Evolutionary conservation across 192 early-diverging fungal genomes (phyloP).

Genomic region (Paraglomus brasilianum): DNA sequence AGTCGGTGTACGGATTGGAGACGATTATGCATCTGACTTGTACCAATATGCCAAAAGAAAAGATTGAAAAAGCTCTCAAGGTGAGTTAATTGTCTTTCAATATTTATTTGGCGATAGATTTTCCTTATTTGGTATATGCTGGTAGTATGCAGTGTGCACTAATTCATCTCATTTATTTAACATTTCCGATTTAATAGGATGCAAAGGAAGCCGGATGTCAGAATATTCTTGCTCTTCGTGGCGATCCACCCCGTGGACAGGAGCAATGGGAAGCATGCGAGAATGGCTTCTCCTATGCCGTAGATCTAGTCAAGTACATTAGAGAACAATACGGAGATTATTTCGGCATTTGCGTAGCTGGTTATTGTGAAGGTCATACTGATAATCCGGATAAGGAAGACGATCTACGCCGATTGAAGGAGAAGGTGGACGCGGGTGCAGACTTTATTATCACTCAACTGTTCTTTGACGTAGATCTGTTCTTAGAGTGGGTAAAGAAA

Average conservation of each 20-base stretch:
- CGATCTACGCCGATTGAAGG: conserved; percentile 79
- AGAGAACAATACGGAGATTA: conserved; percentile 82
- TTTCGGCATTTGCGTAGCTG: conserved; percentile 98
- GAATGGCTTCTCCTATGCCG: conserved; percentile 77
- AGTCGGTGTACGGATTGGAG: conserved; percentile 89
- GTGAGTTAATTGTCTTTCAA: conserved; percentile 26
- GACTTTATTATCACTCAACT: conserved; percentile 96
- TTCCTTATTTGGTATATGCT: not conserved
- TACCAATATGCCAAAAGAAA: conserved; percentile 92
- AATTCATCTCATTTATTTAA: not conserved
- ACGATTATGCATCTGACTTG: conserved; percentile 97
- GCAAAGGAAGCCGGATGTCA: conserved; percentile 87
- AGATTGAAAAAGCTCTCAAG: conserved; percentile 81
- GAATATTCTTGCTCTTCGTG: conserved; percentile 94
- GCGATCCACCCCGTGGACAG: conserved; percentile 86
- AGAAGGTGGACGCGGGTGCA: conserved; percentile 89
- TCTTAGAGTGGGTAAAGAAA: conserved; percentile 74
- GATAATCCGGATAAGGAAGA: conserved; percentile 71
- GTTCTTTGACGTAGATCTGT: conserved; percentile 83
- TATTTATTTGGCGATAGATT: not conserved
- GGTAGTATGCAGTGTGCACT: not conserved
- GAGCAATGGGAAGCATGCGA: conserved; percentile 77
- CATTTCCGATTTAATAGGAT: conserved; percentile 39
- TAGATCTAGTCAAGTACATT: conserved; percentile 90
- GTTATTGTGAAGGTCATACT: conserved; percentile 92